These are phyloP conservation scores for Senna tora DNA, from an alignment of 306 rosid species.

Conservation along the genomic window DNA sequence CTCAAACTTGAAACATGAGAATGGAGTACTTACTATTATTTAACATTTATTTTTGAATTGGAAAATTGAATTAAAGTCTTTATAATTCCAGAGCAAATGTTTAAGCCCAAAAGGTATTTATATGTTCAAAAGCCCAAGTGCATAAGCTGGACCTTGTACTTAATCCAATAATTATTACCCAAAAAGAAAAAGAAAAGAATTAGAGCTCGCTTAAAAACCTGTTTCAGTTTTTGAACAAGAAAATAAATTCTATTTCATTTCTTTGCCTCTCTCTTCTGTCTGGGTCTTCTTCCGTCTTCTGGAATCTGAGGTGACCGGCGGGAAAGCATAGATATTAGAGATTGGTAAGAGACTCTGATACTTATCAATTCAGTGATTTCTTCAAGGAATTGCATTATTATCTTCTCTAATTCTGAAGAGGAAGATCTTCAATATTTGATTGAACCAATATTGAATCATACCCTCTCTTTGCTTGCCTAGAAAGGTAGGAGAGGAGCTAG, in stretches of 20 bases:
- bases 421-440: slow-evolving; percentile 1
- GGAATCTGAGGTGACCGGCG: slow-evolving; percentile 56
- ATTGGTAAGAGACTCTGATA: slow-evolving; percentile 42
- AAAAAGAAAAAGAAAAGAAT: background rate
- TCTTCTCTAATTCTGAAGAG: background rate
- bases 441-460: slow-evolving; percentile 25
- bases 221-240: no score
- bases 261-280: background rate
- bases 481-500: slow-evolving; percentile 16
- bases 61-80: no score
- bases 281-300: slow-evolving; percentile 18
- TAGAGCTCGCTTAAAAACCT: background rate
- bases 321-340: slow-evolving; percentile 48
- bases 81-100: no score
- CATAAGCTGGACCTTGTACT: background rate
- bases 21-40: no score
- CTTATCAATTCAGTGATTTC: slow-evolving; percentile 12
- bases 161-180: no score
- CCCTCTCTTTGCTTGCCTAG: slow-evolving; percentile 32
- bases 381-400: background rate
- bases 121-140: background rate
- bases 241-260: background rate
- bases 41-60: no score
- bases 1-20: no score
- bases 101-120: background rate